phyloP scores from a whole-genome alignment of 2,329 filamentous ascomycete species.

The Trichophyton equinum region DNA sequence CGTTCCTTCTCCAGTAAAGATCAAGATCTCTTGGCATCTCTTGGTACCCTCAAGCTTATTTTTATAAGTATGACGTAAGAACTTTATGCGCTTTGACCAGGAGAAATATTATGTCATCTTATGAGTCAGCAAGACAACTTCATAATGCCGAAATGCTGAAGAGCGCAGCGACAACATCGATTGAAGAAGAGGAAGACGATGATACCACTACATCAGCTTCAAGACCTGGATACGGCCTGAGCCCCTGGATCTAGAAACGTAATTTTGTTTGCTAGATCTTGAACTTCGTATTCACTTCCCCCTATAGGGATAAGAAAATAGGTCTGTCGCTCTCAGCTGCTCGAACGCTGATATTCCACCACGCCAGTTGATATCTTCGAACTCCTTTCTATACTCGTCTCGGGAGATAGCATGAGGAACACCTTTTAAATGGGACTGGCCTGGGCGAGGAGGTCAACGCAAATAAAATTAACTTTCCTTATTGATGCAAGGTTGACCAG shows the following conservation, averaged over 20 bases:
- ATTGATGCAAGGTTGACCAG: conserved; percentile 22
- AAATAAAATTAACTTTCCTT: conserved; percentile 2
- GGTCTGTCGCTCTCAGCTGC: background rate
- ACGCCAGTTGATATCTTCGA: background rate
- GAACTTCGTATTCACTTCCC: background rate
- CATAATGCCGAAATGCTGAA: background rate
- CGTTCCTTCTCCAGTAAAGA: background rate
- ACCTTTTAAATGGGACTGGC: background rate
- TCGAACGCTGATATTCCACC: background rate
- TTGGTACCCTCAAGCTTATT: background rate
- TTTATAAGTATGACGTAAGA: background rate
- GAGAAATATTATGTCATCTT: background rate
- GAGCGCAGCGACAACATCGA: background rate
- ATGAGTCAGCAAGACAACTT: background rate
- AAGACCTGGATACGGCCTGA: background rate
- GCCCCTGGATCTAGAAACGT: background rate
- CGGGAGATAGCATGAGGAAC: background rate
- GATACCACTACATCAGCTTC: background rate
- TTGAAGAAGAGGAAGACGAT: background rate
- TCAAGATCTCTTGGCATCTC: background rate
- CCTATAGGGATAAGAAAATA: background rate
- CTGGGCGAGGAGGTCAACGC: background rate
- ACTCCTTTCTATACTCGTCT: background rate
- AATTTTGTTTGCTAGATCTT: background rate
- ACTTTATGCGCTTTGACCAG: background rate